Conservation (phyloP, 2,329 filamentous ascomycete genomes). For the Exophiala mesophila region DNA sequence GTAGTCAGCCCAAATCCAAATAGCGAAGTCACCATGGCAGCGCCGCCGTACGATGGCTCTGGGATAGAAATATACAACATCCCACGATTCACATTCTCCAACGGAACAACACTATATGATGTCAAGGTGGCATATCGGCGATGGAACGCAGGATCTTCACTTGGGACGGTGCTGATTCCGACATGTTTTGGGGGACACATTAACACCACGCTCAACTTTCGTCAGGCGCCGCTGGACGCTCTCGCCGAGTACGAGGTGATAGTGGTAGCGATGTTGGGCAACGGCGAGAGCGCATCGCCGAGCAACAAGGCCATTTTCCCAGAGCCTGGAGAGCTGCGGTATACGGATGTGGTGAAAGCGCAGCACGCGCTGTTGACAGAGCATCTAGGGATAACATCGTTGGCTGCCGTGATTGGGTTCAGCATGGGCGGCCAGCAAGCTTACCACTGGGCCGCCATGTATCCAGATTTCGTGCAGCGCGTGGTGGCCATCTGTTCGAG, state of each 20-base stretch:
- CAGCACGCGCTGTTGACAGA: constrained; percentile 38
- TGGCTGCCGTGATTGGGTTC: constrained; percentile 45
- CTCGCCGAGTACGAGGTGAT: constrained; percentile 42
- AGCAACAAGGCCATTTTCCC: constrained; percentile 43
- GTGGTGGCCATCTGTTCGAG: constrained; percentile 44
- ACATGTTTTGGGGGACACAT: constrained; percentile 54
- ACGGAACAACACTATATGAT: constrained; percentile 31
- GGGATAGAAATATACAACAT: constrained; percentile 33
- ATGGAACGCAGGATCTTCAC: constrained; percentile 35
- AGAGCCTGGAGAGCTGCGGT: constrained; percentile 31
- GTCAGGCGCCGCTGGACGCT: constrained; percentile 31
- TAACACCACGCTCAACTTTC: constrained; percentile 46
- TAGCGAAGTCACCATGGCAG: neutral
- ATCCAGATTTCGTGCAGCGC: constrained; percentile 38
- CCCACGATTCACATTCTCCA: constrained; percentile 37
- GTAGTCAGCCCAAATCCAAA: too few species aligned
- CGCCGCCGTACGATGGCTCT: constrained; percentile 23
- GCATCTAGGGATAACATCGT: constrained; percentile 31
- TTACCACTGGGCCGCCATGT: constrained; percentile 45
- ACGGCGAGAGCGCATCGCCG: constrained; percentile 46
- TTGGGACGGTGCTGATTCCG: constrained; percentile 45
- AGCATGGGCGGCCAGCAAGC: constrained; percentile 49
- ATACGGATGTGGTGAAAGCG: constrained; percentile 42
- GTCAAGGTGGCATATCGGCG: constrained; percentile 40
- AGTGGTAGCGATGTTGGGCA: constrained; percentile 45